Conservation (phyloP, 176 grass and related monocot species). For the Aegilops longissima region DNA sequence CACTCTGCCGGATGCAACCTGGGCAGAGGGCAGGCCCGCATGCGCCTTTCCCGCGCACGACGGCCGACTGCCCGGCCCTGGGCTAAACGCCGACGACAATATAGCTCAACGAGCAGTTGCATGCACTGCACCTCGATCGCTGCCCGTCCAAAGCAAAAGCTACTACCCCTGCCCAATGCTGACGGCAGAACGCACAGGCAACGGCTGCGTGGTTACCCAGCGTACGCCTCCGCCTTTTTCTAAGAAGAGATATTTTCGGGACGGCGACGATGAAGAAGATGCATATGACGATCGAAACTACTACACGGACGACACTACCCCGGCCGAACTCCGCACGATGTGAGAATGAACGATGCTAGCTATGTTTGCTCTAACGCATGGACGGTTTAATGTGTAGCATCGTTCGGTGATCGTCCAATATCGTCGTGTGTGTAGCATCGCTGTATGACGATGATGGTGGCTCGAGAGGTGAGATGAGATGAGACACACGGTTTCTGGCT, state of each 20-base stretch:
- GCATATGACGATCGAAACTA: no score
- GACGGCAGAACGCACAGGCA: not conserved
- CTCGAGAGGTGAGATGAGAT: not conserved
- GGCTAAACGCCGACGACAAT: not conserved
- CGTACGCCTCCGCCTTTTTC: not conserved
- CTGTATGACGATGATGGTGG: not conserved
- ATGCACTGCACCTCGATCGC: not conserved
- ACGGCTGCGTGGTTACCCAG: not conserved
- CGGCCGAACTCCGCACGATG: no score
- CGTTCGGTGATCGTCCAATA: no score
- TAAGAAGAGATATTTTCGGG: conserved; percentile 9
- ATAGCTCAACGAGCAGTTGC: not conserved
- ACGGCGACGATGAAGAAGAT: not conserved
- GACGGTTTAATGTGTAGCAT: no score
- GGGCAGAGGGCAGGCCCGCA: not conserved
- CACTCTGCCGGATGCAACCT: conserved; percentile 9
- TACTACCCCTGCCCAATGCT: not conserved
- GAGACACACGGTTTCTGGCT: not conserved
- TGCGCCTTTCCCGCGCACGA: conserved; percentile 19
- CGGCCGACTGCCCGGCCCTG: not conserved
- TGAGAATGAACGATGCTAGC: no score
- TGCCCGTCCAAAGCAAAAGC: not conserved
- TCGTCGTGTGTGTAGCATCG: no score
- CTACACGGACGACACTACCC: no score
- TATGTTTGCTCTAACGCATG: no score